These are phyloP conservation scores for Daldinia sp. DNA, from an alignment of 2,329 filamentous ascomycete species.

Conservation along the genomic window DNA sequence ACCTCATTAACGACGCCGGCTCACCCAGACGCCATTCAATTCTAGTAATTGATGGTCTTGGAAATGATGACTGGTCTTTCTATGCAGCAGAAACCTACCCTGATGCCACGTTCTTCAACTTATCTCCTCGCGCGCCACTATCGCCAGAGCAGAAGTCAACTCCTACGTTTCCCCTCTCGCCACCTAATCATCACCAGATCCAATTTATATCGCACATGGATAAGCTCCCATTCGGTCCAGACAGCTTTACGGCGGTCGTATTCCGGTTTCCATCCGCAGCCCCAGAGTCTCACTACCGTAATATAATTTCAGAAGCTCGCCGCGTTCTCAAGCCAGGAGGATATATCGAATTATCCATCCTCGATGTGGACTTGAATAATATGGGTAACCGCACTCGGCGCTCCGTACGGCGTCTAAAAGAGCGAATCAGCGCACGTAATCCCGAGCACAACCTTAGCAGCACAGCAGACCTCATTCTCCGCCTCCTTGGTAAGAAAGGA, in stretches of 20 bases:
- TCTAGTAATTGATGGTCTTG: conserved; percentile 83
- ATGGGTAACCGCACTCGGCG: conserved; percentile 80
- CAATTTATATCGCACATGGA: conserved; percentile 72
- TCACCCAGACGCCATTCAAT: conserved; percentile 71
- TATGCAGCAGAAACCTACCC: conserved; percentile 86
- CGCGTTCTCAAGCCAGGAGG: conserved; percentile 83
- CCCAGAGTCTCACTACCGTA: conserved; percentile 75
- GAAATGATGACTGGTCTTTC: conserved; percentile 90
- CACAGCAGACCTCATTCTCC: conserved; percentile 71
- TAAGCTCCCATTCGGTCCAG: conserved; percentile 79
- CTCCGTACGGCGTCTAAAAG: conserved; percentile 77
- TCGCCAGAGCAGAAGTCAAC: conserved; percentile 59
- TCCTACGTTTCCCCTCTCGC: conserved; percentile 66
- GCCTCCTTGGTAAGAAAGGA: conserved; percentile 74
- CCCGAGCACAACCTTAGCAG: conserved; percentile 71
- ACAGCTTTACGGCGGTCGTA: conserved; percentile 81
- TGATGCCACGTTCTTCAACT: conserved; percentile 79
- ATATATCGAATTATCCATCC: conserved; percentile 80
- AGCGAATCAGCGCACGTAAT: conserved; percentile 72
- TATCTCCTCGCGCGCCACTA: conserved; percentile 70
- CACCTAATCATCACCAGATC: conserved; percentile 80
- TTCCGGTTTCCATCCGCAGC: conserved; percentile 80
- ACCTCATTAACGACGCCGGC: conserved; percentile 67
- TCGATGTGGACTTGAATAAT: conserved; percentile 84
- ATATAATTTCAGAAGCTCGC: conserved; percentile 79